Conservation (phyloP, 2,329 filamentous ascomycete genomes). For the Gliomastix tumulicola region DNA sequence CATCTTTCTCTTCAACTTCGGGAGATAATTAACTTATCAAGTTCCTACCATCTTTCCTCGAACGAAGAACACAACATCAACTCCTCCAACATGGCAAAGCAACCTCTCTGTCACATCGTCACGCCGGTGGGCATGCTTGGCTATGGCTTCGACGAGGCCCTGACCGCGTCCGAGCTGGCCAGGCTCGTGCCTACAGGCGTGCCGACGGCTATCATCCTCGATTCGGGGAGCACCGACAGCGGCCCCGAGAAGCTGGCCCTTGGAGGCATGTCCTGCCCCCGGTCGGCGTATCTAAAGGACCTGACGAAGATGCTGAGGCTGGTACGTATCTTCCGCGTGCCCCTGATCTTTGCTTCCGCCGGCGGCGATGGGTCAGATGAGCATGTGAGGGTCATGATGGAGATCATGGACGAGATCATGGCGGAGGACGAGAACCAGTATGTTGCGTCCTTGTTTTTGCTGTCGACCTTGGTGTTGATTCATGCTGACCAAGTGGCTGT, state of each 20-base stretch:
- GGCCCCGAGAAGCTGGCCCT: conserved; percentile 32
- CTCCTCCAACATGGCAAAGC: not conserved
- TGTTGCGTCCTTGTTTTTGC: too few species aligned
- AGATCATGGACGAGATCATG: conserved; percentile 27
- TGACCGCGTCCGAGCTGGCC: conserved; percentile 15
- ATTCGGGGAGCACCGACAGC: conserved; percentile 25
- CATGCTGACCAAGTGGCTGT: too few species aligned
- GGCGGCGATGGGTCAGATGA: conserved; percentile 36
- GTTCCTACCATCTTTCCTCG: too few species aligned
- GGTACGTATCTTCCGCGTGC: conserved; percentile 18
- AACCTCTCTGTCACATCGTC: conserved; percentile 27
- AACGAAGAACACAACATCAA: too few species aligned
- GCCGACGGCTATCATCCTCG: conserved; percentile 25
- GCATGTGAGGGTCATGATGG: conserved; percentile 28
- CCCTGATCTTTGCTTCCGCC: conserved; percentile 30
- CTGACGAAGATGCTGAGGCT: conserved; percentile 25
- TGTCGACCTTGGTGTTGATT: too few species aligned
- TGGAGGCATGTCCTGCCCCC: conserved; percentile 28
- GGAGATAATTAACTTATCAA: too few species aligned
- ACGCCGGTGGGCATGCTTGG: conserved; percentile 42
- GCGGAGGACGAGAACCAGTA: conserved; percentile 11
- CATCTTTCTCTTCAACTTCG: too few species aligned
- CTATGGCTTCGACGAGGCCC: conserved; percentile 33
- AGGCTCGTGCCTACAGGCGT: conserved; percentile 15
- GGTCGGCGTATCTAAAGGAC: conserved; percentile 32